Conservation (phyloP, 306 rosid genomes). For the Cajanus cajan region DNA sequence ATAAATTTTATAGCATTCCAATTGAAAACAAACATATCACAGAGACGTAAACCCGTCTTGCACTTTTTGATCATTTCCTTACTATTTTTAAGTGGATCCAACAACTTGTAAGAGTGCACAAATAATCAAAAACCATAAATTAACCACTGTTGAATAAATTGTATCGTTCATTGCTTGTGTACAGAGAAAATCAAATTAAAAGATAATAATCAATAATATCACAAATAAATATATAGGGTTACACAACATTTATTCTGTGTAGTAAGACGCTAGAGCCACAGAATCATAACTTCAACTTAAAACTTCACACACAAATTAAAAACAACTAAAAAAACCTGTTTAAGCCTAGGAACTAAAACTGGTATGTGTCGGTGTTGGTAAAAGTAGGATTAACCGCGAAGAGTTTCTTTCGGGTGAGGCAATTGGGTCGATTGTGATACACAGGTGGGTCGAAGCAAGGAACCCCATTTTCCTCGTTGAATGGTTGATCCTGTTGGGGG, state of each 20-base stretch:
- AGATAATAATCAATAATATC: too few relatives aligned
- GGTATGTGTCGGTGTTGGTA: background rate
- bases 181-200: too few relatives aligned
- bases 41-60: too few relatives aligned
- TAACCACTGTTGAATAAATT: too few relatives aligned
- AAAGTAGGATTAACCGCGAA: constrained; percentile 34
- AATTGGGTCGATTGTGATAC: constrained; percentile 18
- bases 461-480: background rate
- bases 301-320: background rate
- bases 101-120: too few relatives aligned
- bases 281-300: background rate
- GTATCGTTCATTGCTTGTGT: too few relatives aligned
- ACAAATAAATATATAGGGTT: background rate
- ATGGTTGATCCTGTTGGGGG: background rate
- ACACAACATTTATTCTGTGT: background rate
- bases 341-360: background rate
- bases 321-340: background rate
- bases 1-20: constrained; percentile 1
- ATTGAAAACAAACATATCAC: too few relatives aligned
- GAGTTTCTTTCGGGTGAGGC: constrained; percentile 37
- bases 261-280: background rate
- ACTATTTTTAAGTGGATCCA: too few relatives aligned
- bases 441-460: constrained; percentile 21
- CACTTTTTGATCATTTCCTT: too few relatives aligned
- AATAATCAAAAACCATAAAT: too few relatives aligned